Percentiles rank a stretch among this genome's conserved stretches.
phyloP scores from a whole-genome alignment of 345 rosid species.

The Melastoma malabathricum region DNA sequence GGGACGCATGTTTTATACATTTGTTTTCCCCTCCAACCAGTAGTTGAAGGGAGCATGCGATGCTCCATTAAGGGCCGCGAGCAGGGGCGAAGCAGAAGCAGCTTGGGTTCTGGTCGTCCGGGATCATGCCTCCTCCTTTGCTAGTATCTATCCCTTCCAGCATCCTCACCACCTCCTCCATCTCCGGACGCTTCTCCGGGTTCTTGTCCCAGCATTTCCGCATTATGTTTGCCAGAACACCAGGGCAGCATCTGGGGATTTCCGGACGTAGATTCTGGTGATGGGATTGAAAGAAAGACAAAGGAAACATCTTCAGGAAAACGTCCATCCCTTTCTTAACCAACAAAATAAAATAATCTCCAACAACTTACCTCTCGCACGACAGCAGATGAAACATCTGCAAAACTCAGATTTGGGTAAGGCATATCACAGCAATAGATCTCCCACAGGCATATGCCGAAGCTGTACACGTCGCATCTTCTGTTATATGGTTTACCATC shows the following conservation, averaged over 20 bases:
- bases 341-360: background rate
- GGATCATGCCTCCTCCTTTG: conserved; percentile 97
- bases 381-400: conserved; percentile 67
- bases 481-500: conserved; percentile 89
- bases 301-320: background rate
- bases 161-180: conserved; percentile 71
- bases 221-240: conserved; percentile 53
- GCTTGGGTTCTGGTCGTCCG: conserved; percentile 47
- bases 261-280: conserved; percentile 79
- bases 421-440: conserved; percentile 96
- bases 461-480: conserved; percentile 91
- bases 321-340: background rate
- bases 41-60: background rate
- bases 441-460: conserved; percentile 96
- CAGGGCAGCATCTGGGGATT: conserved; percentile 83
- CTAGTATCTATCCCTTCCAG: conserved; percentile 68
- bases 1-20: background rate
- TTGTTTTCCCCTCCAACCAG: background rate
- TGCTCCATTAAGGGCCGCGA: conserved; percentile 60
- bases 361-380: conserved; percentile 53
- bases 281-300: background rate
- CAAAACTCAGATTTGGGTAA: conserved; percentile 72
- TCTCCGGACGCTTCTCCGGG: conserved; percentile 71
- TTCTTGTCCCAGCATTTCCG: conserved; percentile 74
- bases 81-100: conserved; percentile 65